Evolutionary conservation across 805 yeast species (phyloP), one percentile per base, ranked within the genome.

Genomic region (Teunomyces kruisii): DNA sequence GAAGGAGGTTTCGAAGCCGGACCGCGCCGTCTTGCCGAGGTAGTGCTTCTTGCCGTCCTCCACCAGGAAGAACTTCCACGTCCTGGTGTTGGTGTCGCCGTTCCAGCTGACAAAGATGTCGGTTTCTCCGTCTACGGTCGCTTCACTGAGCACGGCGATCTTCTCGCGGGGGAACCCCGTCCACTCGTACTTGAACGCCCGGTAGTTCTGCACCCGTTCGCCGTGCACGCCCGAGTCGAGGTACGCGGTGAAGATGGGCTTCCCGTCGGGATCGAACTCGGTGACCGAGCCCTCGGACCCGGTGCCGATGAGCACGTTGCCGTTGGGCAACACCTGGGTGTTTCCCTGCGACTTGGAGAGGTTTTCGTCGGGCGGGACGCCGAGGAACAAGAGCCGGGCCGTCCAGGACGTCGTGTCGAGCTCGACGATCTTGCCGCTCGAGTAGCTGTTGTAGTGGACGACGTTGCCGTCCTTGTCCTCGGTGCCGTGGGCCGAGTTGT

Each of bases 261-360:
- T 50, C 8, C 64, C 70, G 4, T 59, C 49, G 8, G 32, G 31
- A 45, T 59, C 55, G 41, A 50, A 63, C 44, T 68, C 72, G 9
- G 72, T 66, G n/a, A 67, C 59, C 4, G 69, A 67, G 32, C 72
- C 71, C 15, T 56, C 65, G 2, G 72, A 64, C 4, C 72, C 74
- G 70, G 72, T 67, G 42, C 62, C 65, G 16, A 65, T 67, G 27
- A 68, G 41, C 14, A 60, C 70, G 38, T 67, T 57, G 9, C 69
- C 69, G 39, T 65, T 57, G 17, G 58, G 56, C 26, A 67, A 51
- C 3, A 65, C 56, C 42, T 66, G 72, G 2, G 62, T 54, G 16
- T 65, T 61, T 3, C 68, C 68, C 45, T 64, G 68, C 8, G 68
- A 64, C 33, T 63, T 64, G 4, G 64, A 51, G 26, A 60, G 45